phyloP scores from a whole-genome alignment of 345 rosid species.

The Salix udensis region DNA sequence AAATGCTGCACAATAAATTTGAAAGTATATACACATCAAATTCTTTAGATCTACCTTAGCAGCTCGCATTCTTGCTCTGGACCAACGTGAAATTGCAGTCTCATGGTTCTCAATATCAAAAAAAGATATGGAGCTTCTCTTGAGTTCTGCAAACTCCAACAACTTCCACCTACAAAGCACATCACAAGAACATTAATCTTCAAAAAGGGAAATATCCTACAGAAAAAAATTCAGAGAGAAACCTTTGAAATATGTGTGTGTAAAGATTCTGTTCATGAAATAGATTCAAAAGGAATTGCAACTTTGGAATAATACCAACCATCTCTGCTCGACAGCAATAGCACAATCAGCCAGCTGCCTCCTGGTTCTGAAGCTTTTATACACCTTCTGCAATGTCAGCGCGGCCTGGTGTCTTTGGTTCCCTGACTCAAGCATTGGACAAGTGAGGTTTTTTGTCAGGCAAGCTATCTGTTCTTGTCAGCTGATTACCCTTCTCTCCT shows the following conservation, averaged over 20 bases:
- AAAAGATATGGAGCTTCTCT: constrained; percentile 84
- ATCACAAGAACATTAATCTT: neutral
- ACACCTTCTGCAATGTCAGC: constrained; percentile 78
- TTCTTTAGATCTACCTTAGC: constrained; percentile 57
- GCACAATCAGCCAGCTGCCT: constrained; percentile 93
- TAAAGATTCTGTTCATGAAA: neutral
- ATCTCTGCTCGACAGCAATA: constrained; percentile 87
- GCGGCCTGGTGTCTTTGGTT: constrained; percentile 54
- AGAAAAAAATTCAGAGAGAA: neutral
- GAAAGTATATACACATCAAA: neutral
- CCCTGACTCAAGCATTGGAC: constrained; percentile 8
- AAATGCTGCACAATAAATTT: neutral
- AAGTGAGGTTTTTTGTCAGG: constrained; percentile 7
- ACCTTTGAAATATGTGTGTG: neutral
- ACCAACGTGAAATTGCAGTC: constrained; percentile 87
- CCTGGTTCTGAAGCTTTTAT: constrained; percentile 85
- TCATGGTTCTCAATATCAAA: constrained; percentile 76
- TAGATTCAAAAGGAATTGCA: neutral
- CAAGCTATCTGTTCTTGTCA: constrained; percentile 16
- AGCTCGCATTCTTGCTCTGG: constrained; percentile 78
- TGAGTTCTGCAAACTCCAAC: constrained; percentile 88
- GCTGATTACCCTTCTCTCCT: constrained; percentile 19
- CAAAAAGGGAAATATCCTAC: neutral
- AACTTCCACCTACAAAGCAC: constrained; percentile 68
- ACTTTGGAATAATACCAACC: constrained; percentile 37